Conservation (phyloP, 2,329 filamentous ascomycete genomes). For the Teratosphaeria pseudoeucalypti region DNA sequence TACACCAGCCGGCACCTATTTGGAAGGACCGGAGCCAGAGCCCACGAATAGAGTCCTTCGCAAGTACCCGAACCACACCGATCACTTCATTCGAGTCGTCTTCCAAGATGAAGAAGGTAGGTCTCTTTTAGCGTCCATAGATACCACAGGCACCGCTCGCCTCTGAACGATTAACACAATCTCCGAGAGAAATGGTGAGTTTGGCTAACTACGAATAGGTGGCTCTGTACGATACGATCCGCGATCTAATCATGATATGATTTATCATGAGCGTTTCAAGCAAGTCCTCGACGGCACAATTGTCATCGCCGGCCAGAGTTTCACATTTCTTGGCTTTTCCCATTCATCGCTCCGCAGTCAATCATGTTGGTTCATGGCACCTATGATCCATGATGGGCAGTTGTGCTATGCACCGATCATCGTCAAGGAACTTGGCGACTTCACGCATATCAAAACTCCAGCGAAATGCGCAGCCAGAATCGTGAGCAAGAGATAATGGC, state of each 20-base stretch:
- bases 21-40: constrained; percentile 45
- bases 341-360: constrained; percentile 66
- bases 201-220: constrained; percentile 19
- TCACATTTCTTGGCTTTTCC: constrained; percentile 64
- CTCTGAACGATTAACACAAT: not conserved
- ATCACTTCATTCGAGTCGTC: constrained; percentile 59
- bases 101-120: constrained; percentile 61
- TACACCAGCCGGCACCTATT: constrained; percentile 31
- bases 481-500: not conserved
- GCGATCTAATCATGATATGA: constrained; percentile 35
- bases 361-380: constrained; percentile 56
- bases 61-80: constrained; percentile 48
- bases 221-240: constrained; percentile 51
- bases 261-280: constrained; percentile 52
- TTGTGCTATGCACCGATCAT: constrained; percentile 29
- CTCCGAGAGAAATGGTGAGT: not conserved
- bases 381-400: constrained; percentile 29
- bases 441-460: constrained; percentile 41
- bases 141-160: not conserved
- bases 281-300: constrained; percentile 50
- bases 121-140: not conserved
- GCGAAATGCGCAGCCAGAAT: constrained; percentile 51
- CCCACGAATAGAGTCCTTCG: constrained; percentile 61
- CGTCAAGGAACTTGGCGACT: constrained; percentile 39
- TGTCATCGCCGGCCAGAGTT: constrained; percentile 51